Base-by-base conservation (phyloP, 345 rosid genomes). In the Alliaria petiolata region DNA sequence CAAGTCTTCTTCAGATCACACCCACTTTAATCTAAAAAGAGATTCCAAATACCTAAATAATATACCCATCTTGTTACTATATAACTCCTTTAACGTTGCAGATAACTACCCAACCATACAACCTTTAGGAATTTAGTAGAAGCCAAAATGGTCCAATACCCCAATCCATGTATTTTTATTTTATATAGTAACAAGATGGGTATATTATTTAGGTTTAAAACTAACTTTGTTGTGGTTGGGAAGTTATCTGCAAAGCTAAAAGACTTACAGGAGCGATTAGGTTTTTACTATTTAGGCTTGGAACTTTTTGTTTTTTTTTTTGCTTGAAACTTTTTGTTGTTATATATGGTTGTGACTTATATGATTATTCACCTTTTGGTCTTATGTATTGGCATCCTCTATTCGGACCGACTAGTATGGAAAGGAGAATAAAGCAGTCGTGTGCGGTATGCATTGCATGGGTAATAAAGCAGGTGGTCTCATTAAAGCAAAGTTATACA, bases 41-140 rank as follows among this genome's bases (percentile, higher is more conserved):
- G 72, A 58, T 74, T 59, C 78, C 61, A 52, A 22, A 73, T 46
- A 56, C n/a, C n/a, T n/a, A n/a, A n/a, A n/a, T n/a, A n/a, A n/a
- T n/a, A n/a, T n/a, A n/a, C n/a, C n/a, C n/a, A n/a, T n/a, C n/a
- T n/a, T n/a, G n/a, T n/a, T n/a, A n/a, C n/a, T n/a, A n/a, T n/a
- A n/a, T n/a, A n/a, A n/a, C n/a, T n/a, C n/a, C n/a, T n/a, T n/a
- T n/a, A n/a, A n/a, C n/a, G n/a, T n/a, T n/a, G n/a, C n/a, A n/a
- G n/a, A n/a, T n/a, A n/a, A n/a, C n/a, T n/a, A n/a, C n/a, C n/a
- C n/a, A n/a, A n/a, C n/a, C n/a, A n/a, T n/a, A n/a, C n/a, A n/a
- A n/a, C n/a, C n/a, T n/a, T n/a, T n/a, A n/a, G n/a, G n/a, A n/a
- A n/a, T n/a, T n/a, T n/a, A n/a, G n/a, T n/a, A n/a, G n/a, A n/a